These are phyloP conservation scores for Quercus berberidifolia DNA, from an alignment of 306 rosid genomes.

Conservation along the genomic window DNA sequence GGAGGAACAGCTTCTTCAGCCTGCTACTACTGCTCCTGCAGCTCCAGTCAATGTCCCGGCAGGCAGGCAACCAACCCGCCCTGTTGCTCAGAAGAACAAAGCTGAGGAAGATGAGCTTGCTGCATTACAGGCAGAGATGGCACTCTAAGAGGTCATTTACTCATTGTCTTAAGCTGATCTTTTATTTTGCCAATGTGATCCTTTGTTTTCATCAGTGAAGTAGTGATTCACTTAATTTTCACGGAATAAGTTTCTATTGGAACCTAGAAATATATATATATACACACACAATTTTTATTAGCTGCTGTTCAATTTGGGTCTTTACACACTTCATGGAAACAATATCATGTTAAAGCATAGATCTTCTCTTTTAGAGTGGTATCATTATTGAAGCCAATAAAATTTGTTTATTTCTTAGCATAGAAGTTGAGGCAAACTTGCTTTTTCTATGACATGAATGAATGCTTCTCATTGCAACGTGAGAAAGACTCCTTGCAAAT, in stretches of 20 bases:
- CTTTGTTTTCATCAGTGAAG: not conserved
- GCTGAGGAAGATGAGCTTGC: slow-evolving; percentile 94
- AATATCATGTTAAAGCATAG: not conserved
- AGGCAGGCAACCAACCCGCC: slow-evolving; percentile 74
- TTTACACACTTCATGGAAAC: not conserved
- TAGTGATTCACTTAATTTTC: not conserved
- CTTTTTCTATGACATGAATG: not conserved
- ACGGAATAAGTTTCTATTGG: not conserved
- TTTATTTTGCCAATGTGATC: not conserved
- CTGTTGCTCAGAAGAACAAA: slow-evolving; percentile 57
- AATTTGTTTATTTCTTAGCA: not conserved
- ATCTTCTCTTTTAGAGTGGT: not conserved
- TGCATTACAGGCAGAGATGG: slow-evolving; percentile 99
- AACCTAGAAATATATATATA: not conserved
- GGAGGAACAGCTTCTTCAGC: slow-evolving; percentile 98
- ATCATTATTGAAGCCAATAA: not conserved
- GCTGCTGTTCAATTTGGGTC: not conserved
- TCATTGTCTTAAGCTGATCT: not conserved
- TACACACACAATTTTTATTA: not conserved
- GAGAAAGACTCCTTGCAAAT: not conserved
- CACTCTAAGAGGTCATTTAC: slow-evolving; percentile 69
- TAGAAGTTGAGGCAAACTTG: not conserved
- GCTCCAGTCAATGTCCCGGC: slow-evolving; percentile 81
- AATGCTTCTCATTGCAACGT: not conserved
- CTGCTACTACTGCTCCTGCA: slow-evolving; percentile 89